Evolutionary conservation across 169 alveolate genomes (phyloP), one percentile per base, ranked within the genome.

Genomic region (Eimeria necatrix): DNA sequence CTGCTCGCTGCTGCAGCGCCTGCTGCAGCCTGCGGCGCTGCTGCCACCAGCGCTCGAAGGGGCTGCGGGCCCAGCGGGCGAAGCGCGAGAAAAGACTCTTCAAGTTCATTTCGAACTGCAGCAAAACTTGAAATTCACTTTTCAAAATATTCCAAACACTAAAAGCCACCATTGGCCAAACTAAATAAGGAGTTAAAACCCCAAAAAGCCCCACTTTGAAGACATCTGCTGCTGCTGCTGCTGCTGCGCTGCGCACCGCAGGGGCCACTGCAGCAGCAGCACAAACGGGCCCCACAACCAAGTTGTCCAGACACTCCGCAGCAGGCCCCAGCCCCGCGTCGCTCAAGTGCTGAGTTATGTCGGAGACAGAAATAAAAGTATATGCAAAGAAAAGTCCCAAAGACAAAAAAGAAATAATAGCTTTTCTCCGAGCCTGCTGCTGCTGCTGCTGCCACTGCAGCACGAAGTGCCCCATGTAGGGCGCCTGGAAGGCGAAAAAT

Each of bases 41-140:
- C 49, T 22, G 32, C 93, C 93, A 86, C 93, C 93, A 86, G 52
- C 64, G 60, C 84, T 68, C 64, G 84, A 86, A 86, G 49, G 93
- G 93, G 26, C 20, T n/a, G 8, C 32, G 26, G 52, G 46, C 64
- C 93, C 93, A 86, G 2, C 93, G 41, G 48, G 26, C 41, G 24
- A 86, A 74, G 10, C 93, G 84, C 0, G 84, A 4, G 70, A 86
- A 64, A 14, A 64, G 51, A 51, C 71, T 73, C n/a, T 86, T 86
- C 53, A 86, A 64, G 0, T 81, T 51, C 93, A 86, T 86, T 18
- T 86, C 93, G 70, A 86, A 86, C 70, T 86, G 93, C 24, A 86
- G 60, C 48, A 86, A 70, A 14, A 86, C 9, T 68, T 86, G 60
- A 53, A 86, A 59, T n/a, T 86, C 93, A 61, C 84, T 61, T 68